Conservation (phyloP, 2,329 filamentous ascomycete genomes). For the Orbilia quercus region DNA sequence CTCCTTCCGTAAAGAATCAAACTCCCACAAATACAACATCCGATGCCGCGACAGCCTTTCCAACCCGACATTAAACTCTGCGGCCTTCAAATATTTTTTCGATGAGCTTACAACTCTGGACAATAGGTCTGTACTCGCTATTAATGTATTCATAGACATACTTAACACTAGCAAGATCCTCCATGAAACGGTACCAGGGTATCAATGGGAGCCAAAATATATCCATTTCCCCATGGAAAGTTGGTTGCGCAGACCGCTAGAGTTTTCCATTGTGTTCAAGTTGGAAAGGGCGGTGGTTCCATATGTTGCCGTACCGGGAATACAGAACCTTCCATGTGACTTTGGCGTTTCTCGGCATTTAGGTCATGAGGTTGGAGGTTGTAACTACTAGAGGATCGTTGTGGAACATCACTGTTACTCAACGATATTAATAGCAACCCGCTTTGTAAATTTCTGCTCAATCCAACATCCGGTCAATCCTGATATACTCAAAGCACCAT, state of each 20-base stretch:
- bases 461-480: neutral
- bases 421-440: neutral
- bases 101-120: neutral
- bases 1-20: conserved; percentile 2
- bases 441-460: neutral
- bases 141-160: conserved; percentile 8
- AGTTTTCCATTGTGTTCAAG: conserved; percentile 3
- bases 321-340: neutral
- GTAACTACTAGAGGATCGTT: conserved; percentile 4
- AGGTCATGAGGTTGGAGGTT: conserved; percentile 20
- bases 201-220: conserved; percentile 2
- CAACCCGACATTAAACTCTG: neutral
- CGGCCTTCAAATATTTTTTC: neutral
- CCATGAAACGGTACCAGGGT: neutral
- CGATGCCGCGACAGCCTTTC: neutral
- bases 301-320: neutral
- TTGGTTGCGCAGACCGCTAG: neutral
- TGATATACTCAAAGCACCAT: too few species aligned
- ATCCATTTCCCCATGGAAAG: conserved; percentile 5
- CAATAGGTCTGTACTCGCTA: neutral
- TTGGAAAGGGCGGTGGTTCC: neutral
- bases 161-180: conserved; percentile 3
- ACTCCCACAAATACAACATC: conserved; percentile 19
- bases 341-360: conserved; percentile 6
- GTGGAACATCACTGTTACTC: neutral